Conservation (phyloP, 2,329 filamentous ascomycete genomes). For the Keithomyces neogunnii region DNA sequence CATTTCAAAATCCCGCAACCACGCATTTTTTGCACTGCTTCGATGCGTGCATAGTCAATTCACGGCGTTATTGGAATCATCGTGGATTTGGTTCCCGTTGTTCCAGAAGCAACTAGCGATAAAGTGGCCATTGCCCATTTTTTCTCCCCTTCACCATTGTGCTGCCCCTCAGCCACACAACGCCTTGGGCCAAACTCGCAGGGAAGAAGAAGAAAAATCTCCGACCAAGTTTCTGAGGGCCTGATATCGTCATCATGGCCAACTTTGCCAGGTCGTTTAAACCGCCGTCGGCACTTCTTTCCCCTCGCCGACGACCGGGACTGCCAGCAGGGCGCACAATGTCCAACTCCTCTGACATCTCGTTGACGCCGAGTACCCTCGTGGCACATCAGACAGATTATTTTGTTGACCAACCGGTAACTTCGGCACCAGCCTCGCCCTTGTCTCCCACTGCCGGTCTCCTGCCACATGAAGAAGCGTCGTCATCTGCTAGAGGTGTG, state of each 20-base stretch:
- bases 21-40: background rate
- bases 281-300: constrained; percentile 33
- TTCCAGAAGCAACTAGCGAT: background rate
- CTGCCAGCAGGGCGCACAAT: constrained; percentile 31
- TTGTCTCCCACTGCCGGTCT: constrained; percentile 8
- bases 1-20: background rate
- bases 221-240: background rate
- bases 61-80: constrained; percentile 3
- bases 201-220: background rate
- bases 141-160: background rate
- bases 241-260: constrained; percentile 29
- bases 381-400: constrained; percentile 17
- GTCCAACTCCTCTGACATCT: constrained; percentile 40
- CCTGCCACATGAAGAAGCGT: background rate
- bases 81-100: background rate
- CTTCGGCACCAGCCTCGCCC: constrained; percentile 22
- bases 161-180: background rate
- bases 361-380: constrained; percentile 19
- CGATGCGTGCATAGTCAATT: background rate
- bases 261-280: constrained; percentile 41
- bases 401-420: constrained; percentile 17
- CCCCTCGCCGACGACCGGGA: constrained; percentile 33
- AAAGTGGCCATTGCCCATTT: background rate
- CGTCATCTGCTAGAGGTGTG: constrained; percentile 2
- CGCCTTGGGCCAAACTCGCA: background rate